phyloP scores from a whole-genome alignment of 257 asterid genomes.

The Linderniella brevidens region DNA sequence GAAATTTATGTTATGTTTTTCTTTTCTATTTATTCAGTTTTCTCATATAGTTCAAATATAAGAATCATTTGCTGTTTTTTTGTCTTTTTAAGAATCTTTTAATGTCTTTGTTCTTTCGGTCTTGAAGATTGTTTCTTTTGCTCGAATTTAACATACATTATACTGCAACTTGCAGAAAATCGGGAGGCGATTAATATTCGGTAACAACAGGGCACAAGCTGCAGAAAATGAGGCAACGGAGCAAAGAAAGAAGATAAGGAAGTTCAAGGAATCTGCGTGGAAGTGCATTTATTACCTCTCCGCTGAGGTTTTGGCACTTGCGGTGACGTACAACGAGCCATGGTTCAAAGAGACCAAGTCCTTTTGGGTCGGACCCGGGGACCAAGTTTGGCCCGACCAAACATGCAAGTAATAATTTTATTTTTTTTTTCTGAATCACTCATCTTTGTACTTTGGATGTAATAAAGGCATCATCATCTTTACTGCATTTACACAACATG shows the following conservation, averaged over 20 bases:
- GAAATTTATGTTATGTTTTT: no score
- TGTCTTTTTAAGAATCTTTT: no score
- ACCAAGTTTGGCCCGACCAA: conserved; percentile 79
- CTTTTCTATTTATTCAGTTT: no score
- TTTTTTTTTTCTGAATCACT: conserved; percentile 4
- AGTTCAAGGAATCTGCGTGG: conserved; percentile 99
- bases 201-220: conserved; percentile 43
- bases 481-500: no score
- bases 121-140: conserved; percentile 2
- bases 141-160: neutral
- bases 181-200: conserved; percentile 55
- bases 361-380: conserved; percentile 89
- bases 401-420: conserved; percentile 50
- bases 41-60: no score
- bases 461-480: no score
- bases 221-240: conserved; percentile 33
- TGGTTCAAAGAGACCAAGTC: conserved; percentile 63
- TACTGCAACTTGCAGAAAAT: conserved; percentile 44
- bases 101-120: no score
- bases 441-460: no score
- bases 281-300: conserved; percentile 80
- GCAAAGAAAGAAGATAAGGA: conserved; percentile 47
- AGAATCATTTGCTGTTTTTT: no score
- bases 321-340: conserved; percentile 76
- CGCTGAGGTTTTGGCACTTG: conserved; percentile 68